Evolutionary conservation across 2,329 filamentous ascomycete genomes (phyloP), one percentile per base, ranked within the genome.

Genomic region (Trichoderma polysporum): DNA sequence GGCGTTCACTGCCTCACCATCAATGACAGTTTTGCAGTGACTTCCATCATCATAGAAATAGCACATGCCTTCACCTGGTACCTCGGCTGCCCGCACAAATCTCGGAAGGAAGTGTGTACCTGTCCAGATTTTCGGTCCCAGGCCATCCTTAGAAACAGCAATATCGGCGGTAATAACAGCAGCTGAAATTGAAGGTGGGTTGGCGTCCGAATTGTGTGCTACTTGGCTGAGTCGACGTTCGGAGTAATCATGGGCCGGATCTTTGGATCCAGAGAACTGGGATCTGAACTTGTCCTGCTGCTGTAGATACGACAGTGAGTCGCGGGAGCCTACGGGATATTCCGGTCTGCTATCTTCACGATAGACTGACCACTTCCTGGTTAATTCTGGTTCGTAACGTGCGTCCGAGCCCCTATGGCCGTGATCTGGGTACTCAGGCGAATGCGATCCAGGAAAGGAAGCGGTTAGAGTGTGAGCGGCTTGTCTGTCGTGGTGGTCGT

Each of bases 31-130:
- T 73, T 91, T 92, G 80, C 91, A 94, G 75, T 92, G 90, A 62
- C 88, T 91, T 33, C 91, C 91, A 74, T 96, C 92, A 70, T 94
- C 92, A 75, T 95, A 95, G 69, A 95, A 90, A 75, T 93, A 95
- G 79, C 91, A 95, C 73, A 91, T 77, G 2, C 92, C 92, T 77
- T 95, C 91, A 9, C 91, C 92, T 0, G 90, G 87, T 4, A 95
- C 86, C 63, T 91, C 88, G 29, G 85, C 85, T 50, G 86, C 84
- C 57, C 84, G 82, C 29, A 90, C 83, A 71, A 90, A 90, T 15
- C 88, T 83, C n/a, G 88, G 88, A 64, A 90, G 76, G 70, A 90
- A 90, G 67, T 90, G 86, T 2, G 85, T 87, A 29, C 88, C 88
- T 1, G 87, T 90, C 88, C 88, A 90, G 68, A 90, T 90, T 79